Evolutionary conservation across 2,329 filamentous ascomycete genomes (phyloP).

Genomic region (Fusarium sp.): DNA sequence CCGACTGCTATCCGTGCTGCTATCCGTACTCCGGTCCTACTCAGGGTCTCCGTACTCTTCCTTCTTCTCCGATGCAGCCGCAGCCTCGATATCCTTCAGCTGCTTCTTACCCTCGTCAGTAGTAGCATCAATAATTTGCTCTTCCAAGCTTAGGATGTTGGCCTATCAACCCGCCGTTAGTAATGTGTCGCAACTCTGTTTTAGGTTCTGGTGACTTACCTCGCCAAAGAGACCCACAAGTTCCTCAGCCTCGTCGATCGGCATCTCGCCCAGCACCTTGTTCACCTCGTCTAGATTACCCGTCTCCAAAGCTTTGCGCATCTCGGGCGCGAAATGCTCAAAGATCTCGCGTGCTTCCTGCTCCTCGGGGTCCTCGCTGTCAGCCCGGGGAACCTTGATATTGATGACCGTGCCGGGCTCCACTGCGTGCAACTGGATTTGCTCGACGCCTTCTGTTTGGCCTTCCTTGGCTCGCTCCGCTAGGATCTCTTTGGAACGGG

Average conservation of each 20-base stretch:
- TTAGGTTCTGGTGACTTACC: conserved; percentile 54
- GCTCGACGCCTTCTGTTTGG: conserved; percentile 80
- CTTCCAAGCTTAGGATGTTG: conserved; percentile 89
- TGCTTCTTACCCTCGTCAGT: conserved; percentile 85
- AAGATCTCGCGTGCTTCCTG: conserved; percentile 79
- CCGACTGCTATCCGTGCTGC: not conserved
- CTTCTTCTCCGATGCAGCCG: conserved; percentile 48
- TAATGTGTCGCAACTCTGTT: not conserved
- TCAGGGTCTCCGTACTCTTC: conserved; percentile 54
- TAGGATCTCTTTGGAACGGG: conserved; percentile 78
- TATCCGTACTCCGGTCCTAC: conserved; percentile 39
- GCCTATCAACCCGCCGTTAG: conserved; percentile 61
- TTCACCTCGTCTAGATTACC: conserved; percentile 77
- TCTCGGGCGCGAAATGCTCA: conserved; percentile 82
- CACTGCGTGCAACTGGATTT: conserved; percentile 97
- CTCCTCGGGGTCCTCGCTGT: conserved; percentile 73
- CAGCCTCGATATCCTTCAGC: conserved; percentile 78
- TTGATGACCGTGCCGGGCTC: conserved; percentile 93
- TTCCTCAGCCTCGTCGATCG: conserved; percentile 86
- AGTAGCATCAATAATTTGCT: conserved; percentile 94
- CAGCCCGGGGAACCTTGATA: conserved; percentile 80
- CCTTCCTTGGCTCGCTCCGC: conserved; percentile 63
- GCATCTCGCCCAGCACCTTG: conserved; percentile 82
- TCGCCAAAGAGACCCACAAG: conserved; percentile 83
- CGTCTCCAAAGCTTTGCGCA: conserved; percentile 86